These are phyloP conservation scores for Macrophomina tecta DNA, from an alignment of 2,329 filamentous ascomycete species.

Conservation along the genomic window DNA sequence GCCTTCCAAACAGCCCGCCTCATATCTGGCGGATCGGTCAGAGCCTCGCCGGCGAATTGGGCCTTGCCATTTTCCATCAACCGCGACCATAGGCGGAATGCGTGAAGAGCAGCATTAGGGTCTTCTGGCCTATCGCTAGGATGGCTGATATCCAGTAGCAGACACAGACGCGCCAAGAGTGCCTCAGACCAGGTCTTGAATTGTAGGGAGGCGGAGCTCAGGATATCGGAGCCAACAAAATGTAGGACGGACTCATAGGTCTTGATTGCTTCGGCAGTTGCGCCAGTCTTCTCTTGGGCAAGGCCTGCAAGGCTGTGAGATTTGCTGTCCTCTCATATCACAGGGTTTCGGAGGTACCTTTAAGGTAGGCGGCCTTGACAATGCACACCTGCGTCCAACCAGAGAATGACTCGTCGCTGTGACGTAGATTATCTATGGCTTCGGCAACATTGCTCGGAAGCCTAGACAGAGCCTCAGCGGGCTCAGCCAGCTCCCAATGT, in stretches of 20 bases:
- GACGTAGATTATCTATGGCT: slow-evolving; percentile 32
- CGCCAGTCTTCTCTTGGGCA: slow-evolving; percentile 52
- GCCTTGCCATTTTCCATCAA: slow-evolving; percentile 60
- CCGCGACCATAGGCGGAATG: slow-evolving; percentile 68
- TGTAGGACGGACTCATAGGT: slow-evolving; percentile 71
- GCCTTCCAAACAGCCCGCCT: slow-evolving; percentile 78
- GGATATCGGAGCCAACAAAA: slow-evolving; percentile 64
- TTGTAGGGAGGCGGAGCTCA: slow-evolving; percentile 58
- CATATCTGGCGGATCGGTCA: slow-evolving; percentile 32
- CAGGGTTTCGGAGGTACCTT: slow-evolving; percentile 60
- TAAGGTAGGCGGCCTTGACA: slow-evolving; percentile 78
- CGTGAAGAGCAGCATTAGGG: slow-evolving; percentile 47
- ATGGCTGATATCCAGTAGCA: slow-evolving; percentile 68
- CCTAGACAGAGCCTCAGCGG: slow-evolving; percentile 63
- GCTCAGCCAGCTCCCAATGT: slow-evolving; percentile 78
- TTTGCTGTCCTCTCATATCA: neutral
- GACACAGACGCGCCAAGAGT: slow-evolving; percentile 75
- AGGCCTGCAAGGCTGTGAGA: slow-evolving; percentile 44
- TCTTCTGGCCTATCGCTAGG: slow-evolving; percentile 38
- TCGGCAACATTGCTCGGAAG: slow-evolving; percentile 67
- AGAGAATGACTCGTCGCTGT: slow-evolving; percentile 53
- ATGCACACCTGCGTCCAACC: slow-evolving; percentile 85
- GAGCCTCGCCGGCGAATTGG: slow-evolving; percentile 34
- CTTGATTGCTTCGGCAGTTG: slow-evolving; percentile 64
- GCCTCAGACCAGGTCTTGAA: slow-evolving; percentile 80